These are phyloP conservation scores for Vanderwaltozyma verrucispora DNA, from an alignment of 805 yeast species.

Conservation along the genomic window DNA sequence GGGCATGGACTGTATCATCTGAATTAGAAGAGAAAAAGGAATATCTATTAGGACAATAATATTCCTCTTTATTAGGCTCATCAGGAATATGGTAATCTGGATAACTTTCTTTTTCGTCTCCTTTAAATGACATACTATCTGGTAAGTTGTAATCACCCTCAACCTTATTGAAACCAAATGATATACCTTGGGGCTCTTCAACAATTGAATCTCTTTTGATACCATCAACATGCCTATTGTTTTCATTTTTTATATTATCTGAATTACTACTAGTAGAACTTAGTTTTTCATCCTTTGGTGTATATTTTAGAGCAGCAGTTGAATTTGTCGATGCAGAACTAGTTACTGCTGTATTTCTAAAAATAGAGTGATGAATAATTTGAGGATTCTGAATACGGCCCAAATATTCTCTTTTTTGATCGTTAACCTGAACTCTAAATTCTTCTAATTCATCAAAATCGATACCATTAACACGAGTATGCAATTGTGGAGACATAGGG, in stretches of 20 bases:
- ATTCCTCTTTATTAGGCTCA: conserved; percentile 1
- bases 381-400: conserved; percentile 2
- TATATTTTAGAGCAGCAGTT: conserved; percentile 51
- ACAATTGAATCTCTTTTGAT: too few species aligned
- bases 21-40: conserved; percentile 72
- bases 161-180: conserved; percentile 32
- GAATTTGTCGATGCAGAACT: conserved; percentile 28
- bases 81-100: background rate
- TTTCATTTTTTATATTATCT: conserved; percentile 2
- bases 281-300: conserved; percentile 32
- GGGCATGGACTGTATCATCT: conserved; percentile 83
- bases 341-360: conserved; percentile 5
- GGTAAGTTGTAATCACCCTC: conserved; percentile 21
- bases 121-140: background rate
- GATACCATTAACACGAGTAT: conserved; percentile 58
- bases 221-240: background rate
- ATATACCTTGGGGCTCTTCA: conserved; percentile 27
- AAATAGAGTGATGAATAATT: background rate
- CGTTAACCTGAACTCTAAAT: conserved; percentile 51
- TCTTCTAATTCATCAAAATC: conserved; percentile 88
- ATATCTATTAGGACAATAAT: conserved; percentile 59
- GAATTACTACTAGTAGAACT: background rate
- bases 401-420: conserved; percentile 34
- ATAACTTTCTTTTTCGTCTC: background rate
- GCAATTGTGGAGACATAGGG: conserved; percentile 67